These are phyloP conservation scores for Ehretia macrophylla DNA, from an alignment of 257 asterid genomes.

Conservation along the genomic window DNA sequence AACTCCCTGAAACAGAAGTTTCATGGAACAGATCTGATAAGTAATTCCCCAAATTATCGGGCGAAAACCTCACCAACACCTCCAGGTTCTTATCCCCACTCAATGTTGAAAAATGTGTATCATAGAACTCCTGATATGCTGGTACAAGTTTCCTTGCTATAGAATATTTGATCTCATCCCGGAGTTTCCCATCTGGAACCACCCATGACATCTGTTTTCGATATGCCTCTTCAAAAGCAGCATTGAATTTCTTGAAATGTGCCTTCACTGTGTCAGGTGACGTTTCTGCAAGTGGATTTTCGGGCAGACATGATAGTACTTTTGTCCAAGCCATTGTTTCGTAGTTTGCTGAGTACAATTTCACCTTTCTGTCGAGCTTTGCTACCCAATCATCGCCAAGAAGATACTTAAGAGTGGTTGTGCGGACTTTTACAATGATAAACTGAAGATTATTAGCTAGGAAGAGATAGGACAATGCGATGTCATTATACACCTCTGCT, in stretches of 20 bases:
- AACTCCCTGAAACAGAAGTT: constrained; percentile 18
- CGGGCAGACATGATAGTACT: constrained; percentile 42
- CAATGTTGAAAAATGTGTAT: constrained; percentile 31
- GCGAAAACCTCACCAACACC: constrained; percentile 42
- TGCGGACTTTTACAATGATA: constrained; percentile 33
- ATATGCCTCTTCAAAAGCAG: constrained; percentile 46
- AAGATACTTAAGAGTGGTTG: constrained; percentile 36
- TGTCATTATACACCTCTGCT: constrained; percentile 49
- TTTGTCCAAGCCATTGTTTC: constrained; percentile 54
- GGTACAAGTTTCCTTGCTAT: constrained; percentile 49
- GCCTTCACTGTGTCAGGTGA: constrained; percentile 29
- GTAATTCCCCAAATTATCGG: constrained; percentile 58
- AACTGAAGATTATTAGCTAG: constrained; percentile 59
- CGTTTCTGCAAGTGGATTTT: constrained; percentile 17
- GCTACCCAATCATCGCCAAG: constrained; percentile 57
- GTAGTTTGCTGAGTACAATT: constrained; percentile 45
- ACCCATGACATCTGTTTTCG: constrained; percentile 51
- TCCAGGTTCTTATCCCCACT: constrained; percentile 40
- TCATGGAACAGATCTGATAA: constrained; percentile 56
- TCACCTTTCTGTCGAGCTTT: constrained; percentile 52
- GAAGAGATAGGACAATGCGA: constrained; percentile 59
- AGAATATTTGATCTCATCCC: constrained; percentile 59
- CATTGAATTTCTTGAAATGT: constrained; percentile 41
- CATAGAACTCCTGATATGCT: constrained; percentile 49
- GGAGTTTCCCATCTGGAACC: constrained; percentile 47